These are phyloP conservation scores for Phialophora expanda DNA, from an alignment of 2,329 filamentous ascomycete genomes.

Conservation along the genomic window DNA sequence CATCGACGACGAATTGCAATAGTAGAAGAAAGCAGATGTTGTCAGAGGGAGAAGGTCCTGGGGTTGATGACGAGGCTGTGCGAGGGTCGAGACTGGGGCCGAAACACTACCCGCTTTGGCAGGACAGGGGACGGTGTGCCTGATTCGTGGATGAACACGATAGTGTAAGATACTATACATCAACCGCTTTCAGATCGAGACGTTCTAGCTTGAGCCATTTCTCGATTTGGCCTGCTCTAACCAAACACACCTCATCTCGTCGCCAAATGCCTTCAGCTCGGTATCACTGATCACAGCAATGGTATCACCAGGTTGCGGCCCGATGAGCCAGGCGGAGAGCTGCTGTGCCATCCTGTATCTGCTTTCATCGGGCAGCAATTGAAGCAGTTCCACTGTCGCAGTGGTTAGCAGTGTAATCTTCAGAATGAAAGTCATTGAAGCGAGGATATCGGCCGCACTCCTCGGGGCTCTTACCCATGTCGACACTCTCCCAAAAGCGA, in stretches of 20 bases:
- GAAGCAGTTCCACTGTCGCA: not conserved
- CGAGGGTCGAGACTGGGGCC: not conserved
- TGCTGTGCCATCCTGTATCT: not conserved
- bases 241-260: not conserved
- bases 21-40: not conserved
- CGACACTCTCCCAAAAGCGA: slow-evolving; percentile 2
- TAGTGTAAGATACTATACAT: not conserved
- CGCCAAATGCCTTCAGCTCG: not conserved
- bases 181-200: not conserved
- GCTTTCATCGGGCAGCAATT: not conserved
- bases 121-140: not conserved
- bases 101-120: not conserved
- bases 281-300: not conserved
- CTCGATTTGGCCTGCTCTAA: not conserved
- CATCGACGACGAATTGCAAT: not conserved
- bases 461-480: not conserved
- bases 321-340: slow-evolving; percentile 3
- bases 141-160: not conserved
- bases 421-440: not conserved
- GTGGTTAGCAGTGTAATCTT: not conserved
- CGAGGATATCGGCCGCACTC: not conserved
- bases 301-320: not conserved
- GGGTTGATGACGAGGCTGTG: not conserved
- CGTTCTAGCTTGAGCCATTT: not conserved
- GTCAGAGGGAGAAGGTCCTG: not conserved